Evolutionary conservation across 2,329 filamentous ascomycete genomes (phyloP), one percentile per base, ranked within the genome.

Genomic region (Aspergillus pseudonomiae): DNA sequence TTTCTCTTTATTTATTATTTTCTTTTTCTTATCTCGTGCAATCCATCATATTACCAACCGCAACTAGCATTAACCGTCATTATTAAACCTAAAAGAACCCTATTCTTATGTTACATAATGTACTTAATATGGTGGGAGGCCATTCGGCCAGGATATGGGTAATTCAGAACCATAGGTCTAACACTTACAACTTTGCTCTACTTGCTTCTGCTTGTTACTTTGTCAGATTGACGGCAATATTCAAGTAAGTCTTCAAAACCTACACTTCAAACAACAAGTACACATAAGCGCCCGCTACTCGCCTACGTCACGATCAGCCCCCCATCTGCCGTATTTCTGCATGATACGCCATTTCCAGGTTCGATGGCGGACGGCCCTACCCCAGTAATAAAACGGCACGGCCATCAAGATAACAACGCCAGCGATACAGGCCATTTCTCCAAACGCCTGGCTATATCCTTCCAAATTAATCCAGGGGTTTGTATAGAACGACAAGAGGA

Each of bases 401-500:
- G 39, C 39, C 0, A 41, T 4, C 2, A 41, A 16, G 39, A 41
- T 9, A 41, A 41, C 6, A 6, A 10, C 39, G 7, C 39, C 39
- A 0, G 39, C 39, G 6, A 41, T 41, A n/a, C 39, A 41, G 39
- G 64, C 64, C 64, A 65, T 65, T 14, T 43, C 55, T 9, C 58
- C 59, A 30, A 61, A 65, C 4, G 64, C 64, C 4, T 36, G 34
- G 5, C 30, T 26, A 28, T 65, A 64, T 3, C 64, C 64, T 4
- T 55, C 60, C 4, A 28, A 19, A 11, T 56, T 28, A 21, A 65
- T 59, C 64, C 64, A 64, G 4, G 62, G 64, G 52, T 64, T 66
- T 0, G 64, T 59, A 39, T 64, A 66, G 46, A 66, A 66, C 1
- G 64, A 66, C 10, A 66, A 32, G 21, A 65, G 64, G 43, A 65